Base-by-base conservation (phyloP, 352 stramenopile species). In the Peronosclerospora sorghi region DNA sequence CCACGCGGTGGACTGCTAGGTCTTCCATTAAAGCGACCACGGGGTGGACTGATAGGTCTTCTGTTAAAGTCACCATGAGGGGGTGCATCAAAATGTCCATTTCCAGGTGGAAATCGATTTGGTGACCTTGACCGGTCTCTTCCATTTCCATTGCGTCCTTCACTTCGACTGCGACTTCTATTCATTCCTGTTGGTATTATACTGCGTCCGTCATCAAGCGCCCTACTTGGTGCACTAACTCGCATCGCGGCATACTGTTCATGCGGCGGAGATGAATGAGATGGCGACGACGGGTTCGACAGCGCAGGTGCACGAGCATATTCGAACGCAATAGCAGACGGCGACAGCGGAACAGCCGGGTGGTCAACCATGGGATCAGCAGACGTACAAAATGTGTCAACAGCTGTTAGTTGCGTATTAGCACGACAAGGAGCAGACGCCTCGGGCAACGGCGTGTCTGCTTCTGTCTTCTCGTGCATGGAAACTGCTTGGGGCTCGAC, bases 121-220 rank as follows among this genome's bases (percentile, higher is more conserved):
- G 50, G 45, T 17, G 55, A 59, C 19, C 51, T n/a, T 17, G 47
- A 30, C n/a, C 36, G 46, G 4, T 38, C 32, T 30, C 35, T 15
- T 51, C 48, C 49, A 20, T 67, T 67, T 45, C 56, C 52, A 13
- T 50, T 41, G 12, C 54, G 56, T 38, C 48, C 63, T 23, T 51
- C 60, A 46, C 64, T 78, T 60, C 58, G 54, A 32, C 61, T 68
- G 21, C 61, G 61, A 47, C 58, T 59, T 14, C 56, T 59, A 21
- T 40, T 51, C 41, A 48, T 58, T 45, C 41, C 36, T 20, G 53
- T 48, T 18, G 56, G 63, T 19, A 35, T 53, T 48, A 71, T 59
- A n/a, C 55, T 43, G 13, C 43, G 45, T 44, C 57, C 57, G 23
- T 68, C 56, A 44, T 71, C 51, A 23, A 36, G 53, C 50, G 60